Conservation (phyloP, 1,284 basidiomycete species). For the Anthracocystis walkeri region DNA sequence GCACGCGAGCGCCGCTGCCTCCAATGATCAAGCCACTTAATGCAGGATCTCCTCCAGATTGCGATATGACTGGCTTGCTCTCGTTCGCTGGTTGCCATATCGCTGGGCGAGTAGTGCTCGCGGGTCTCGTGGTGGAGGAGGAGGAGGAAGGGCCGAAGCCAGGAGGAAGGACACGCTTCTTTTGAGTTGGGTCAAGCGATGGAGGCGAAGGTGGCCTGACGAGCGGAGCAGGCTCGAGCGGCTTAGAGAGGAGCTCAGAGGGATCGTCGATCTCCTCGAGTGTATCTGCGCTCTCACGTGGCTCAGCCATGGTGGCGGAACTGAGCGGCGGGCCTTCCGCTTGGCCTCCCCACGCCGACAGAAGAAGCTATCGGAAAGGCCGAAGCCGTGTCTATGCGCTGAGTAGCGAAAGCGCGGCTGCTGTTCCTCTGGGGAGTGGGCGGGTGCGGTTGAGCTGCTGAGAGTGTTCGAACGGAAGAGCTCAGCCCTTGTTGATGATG, state of each 20-base stretch:
- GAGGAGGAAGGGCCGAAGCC: constrained; percentile 13
- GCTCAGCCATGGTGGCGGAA: constrained; percentile 13
- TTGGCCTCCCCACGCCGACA: constrained; percentile 1
- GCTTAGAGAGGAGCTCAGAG: constrained; percentile 39
- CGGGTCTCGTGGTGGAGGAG: not conserved
- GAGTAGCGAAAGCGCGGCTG: not conserved
- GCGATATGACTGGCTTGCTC: constrained; percentile 1
- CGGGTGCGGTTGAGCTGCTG: not conserved
- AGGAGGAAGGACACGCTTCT: constrained; percentile 26
- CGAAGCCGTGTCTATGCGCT: not conserved
- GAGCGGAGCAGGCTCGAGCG: constrained; percentile 40
- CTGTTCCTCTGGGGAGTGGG: not conserved
- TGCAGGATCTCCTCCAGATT: not conserved
- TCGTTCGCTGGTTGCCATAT: constrained; percentile 15
- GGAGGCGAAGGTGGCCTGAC: constrained; percentile 13
- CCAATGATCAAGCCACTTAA: constrained; percentile 45
- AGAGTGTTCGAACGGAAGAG: no score
- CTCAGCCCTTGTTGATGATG: not conserved
- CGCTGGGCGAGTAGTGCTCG: constrained; percentile 11
- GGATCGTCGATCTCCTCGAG: constrained; percentile 55
- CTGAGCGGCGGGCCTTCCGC: constrained; percentile 2
- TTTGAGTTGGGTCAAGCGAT: not conserved
- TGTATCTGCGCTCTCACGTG: constrained; percentile 12
- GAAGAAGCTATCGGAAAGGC: not conserved
- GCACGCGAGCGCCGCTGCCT: constrained; percentile 61